These are phyloP conservation scores for Rosa lucieae DNA, from an alignment of 306 rosid genomes.

Conservation along the genomic window DNA sequence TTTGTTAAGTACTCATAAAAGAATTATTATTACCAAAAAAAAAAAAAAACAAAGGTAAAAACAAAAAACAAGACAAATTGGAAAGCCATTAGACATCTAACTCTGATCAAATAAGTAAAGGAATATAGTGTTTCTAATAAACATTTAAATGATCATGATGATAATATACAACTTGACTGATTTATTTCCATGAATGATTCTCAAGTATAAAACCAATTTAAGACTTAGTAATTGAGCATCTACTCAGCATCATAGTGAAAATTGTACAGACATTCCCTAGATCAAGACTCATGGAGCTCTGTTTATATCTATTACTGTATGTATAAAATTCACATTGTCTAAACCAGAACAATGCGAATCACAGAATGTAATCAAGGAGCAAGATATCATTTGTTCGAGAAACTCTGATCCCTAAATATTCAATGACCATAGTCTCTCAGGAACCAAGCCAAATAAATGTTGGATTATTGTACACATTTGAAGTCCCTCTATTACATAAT, in stretches of 20 bases:
- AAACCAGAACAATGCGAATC: neutral
- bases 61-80: neutral
- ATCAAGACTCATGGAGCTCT: neutral
- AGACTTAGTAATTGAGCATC: neutral
- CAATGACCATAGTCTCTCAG: neutral
- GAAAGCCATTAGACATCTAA: neutral
- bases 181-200: neutral
- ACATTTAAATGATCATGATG: neutral
- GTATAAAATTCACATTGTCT: neutral
- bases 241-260: neutral
- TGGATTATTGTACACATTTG: neutral
- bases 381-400: neutral
- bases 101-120: neutral
- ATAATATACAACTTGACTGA: neutral
- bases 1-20: neutral
- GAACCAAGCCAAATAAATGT: neutral
- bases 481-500: neutral
- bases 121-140: neutral
- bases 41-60: neutral
- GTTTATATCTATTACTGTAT: neutral
- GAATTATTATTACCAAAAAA: neutral
- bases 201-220: neutral
- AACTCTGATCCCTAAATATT: neutral
- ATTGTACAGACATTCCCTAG: neutral
- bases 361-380: neutral